Evolutionary conservation across 1,284 basidiomycete species (phyloP).

Genomic region (Fomes fomentarius): DNA sequence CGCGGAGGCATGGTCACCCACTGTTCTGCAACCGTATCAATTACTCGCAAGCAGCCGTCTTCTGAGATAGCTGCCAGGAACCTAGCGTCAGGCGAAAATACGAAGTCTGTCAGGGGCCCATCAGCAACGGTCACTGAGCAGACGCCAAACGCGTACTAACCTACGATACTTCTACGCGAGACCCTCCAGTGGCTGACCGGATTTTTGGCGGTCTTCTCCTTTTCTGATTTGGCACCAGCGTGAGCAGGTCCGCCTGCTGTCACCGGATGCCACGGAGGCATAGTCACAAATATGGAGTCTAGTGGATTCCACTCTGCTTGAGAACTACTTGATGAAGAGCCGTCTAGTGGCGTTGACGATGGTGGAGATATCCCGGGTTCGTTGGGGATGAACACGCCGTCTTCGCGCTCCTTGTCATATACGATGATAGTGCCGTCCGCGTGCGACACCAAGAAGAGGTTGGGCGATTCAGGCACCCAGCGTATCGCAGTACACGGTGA

Average conservation of each 20-base stretch:
- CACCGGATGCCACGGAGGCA: slow-evolving; percentile 81
- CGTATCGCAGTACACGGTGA: slow-evolving; percentile 84
- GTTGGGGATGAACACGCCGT: slow-evolving; percentile 70
- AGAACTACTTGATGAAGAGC: slow-evolving; percentile 14
- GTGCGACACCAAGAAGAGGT: slow-evolving; percentile 90
- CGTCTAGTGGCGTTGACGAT: slow-evolving; percentile 20
- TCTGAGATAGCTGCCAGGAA: slow-evolving; percentile 86
- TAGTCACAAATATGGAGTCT: slow-evolving; percentile 78
- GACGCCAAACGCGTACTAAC: slow-evolving; percentile 45
- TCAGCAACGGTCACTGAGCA: slow-evolving; percentile 1
- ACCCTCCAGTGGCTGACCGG: slow-evolving; percentile 87
- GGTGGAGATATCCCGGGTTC: slow-evolving; percentile 44
- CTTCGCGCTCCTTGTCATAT: slow-evolving; percentile 90
- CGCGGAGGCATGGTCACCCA: slow-evolving; percentile 40
- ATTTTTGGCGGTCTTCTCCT: slow-evolving; percentile 76
- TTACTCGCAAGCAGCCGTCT: slow-evolving; percentile 86
- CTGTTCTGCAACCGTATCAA: slow-evolving; percentile 86
- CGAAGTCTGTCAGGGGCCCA: slow-evolving; percentile 67
- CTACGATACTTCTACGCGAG: slow-evolving; percentile 70
- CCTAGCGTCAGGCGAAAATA: slow-evolving; percentile 89
- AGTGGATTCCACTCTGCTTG: slow-evolving; percentile 70
- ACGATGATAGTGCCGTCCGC: slow-evolving; percentile 88
- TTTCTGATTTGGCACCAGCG: slow-evolving; percentile 50
- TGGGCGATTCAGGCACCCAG: slow-evolving; percentile 87
- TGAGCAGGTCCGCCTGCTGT: slow-evolving; percentile 38